Evolutionary conservation across 441 rosid genomes (phyloP), one percentile per base, ranked within the genome.

Genomic region (Populus trichocarpa): DNA sequence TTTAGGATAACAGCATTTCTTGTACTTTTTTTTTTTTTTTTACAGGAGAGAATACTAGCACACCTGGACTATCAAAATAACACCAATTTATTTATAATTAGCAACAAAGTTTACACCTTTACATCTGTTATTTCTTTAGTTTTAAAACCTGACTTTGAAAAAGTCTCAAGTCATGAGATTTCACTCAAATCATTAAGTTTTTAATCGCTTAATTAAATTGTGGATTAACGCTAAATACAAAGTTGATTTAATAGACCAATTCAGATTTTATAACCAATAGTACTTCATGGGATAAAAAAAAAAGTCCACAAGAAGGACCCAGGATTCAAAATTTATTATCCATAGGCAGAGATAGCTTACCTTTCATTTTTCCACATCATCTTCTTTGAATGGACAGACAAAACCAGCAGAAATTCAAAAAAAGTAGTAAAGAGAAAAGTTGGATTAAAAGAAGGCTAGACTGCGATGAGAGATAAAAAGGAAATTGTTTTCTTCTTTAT

Each of bases 341-440:
- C 22, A 40, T 8, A 68, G 76, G 68, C 22, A 35, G 38, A 35
- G 38, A 35, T 30, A 30, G 69, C 35, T 38, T 69, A 61, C 78
- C 53, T 77, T 68, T 35, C 71, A 35, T 35, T 72, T 83, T 79
- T 74, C 81, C 87, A 81, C 79, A 78, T 84, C 88, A 82, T 18
- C 74, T 14, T 74, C 84, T 83, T 86, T 86, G 88, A 90, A 88
- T 87, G 84, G 86, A 80, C 84, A 84, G 86, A 85, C 87, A 87
- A 30, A 69, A 85, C 77, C 83, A 85, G 86, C 89, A 85, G 86
- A 84, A 85, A 90, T 90, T 90, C 91, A 83, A 89, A 83, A 79
- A 87, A 82, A 83, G 87, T 76, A 76, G 73, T 74, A 86, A 86
- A 88, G 78, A 74, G 69, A 69, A 83, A 87, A 84, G 79, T 65